phyloP scores from a whole-genome alignment of 2,329 filamentous ascomycete species.

The Diplodia sapinea region DNA sequence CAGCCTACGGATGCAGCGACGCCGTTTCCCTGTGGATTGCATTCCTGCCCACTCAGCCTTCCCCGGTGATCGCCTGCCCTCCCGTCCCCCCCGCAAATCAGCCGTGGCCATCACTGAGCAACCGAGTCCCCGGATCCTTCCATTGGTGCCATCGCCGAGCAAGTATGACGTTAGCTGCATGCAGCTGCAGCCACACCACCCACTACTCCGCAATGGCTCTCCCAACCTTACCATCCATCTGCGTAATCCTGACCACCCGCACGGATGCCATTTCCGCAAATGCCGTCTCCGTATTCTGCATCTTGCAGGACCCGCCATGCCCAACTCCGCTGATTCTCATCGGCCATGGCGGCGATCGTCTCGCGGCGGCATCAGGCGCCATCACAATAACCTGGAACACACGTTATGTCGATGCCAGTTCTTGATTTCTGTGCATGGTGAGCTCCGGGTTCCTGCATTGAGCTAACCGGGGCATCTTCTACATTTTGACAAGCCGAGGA shows the following conservation, averaged over 20 bases:
- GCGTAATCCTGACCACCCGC: too few species aligned
- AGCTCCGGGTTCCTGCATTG: conserved; percentile 12
- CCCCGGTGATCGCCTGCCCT: conserved; percentile 8
- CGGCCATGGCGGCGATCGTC: not conserved
- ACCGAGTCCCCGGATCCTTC: conserved; percentile 8
- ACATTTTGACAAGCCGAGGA: conserved; percentile 1
- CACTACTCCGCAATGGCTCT: not conserved
- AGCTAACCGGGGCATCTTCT: not conserved
- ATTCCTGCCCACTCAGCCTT: conserved; percentile 6
- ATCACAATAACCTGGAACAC: conserved; percentile 1
- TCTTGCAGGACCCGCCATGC: not conserved
- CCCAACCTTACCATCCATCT: not conserved
- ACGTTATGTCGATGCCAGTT: conserved; percentile 2
- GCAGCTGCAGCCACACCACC: not conserved
- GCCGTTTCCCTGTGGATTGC: not conserved
- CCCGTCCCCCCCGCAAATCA: conserved; percentile 16
- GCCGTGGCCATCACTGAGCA: not conserved
- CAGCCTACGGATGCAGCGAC: conserved; percentile 19
- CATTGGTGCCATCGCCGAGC: not conserved
- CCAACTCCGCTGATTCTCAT: not conserved
- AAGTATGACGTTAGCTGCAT: conserved; percentile 8
- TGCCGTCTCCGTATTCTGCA: not conserved
- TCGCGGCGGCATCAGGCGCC: not conserved
- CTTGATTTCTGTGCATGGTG: conserved; percentile 3
- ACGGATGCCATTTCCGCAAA: not conserved